Base-by-base conservation (phyloP, 1,139 yeast genomes). In the Meyerozyma carpophila region DNA sequence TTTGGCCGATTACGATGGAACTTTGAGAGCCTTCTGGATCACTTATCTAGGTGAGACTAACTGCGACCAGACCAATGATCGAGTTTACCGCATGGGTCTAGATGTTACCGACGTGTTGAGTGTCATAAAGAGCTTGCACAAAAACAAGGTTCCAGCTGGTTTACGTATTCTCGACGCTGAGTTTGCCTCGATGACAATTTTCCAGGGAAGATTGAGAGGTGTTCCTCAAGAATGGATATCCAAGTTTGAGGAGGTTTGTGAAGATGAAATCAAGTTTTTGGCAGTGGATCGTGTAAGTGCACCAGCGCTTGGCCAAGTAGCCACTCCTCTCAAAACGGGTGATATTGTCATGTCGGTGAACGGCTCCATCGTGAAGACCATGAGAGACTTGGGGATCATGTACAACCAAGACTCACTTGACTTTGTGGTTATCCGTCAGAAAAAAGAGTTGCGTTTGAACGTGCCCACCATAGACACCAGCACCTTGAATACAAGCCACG, bases 161-260 rank as follows among this genome's bases (percentile, higher is more conserved):
- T 69, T 77, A 42, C 68, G 86, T 48, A 82, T 88, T 43, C 72
- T 91, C 43, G 96, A 89, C 56, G 83, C 89, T 36, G 96, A 88
- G 55, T 82, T 88, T 53, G 75, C 78, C 27, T 73, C 91, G 0
- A 70, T 85, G 42, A 77, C 88, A 1, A 73, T 89, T 24, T 75
- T 83, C 26, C 85, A 82, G 55, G 95, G 95, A 3, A 80, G 96
- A 62, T 78, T 87, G 41, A 75, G 89, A 56, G 95, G 95, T 13
- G 95, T 90, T 18, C 78, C 93, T 1, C 93, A 86, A 54, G 81
- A 80, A 36, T 88, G 96, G 95, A 84, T 90, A 49, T 59, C 71
- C 32, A 73, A 72, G 51, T 77, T 87, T 57, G 95, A 87, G 59
- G 72, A 76, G 28, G 71, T 56, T 25, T 63, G 72, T 43, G 70